phyloP scores from a whole-genome alignment of 1,284 basidiomycete species.

The Testicularia cyperi region DNA sequence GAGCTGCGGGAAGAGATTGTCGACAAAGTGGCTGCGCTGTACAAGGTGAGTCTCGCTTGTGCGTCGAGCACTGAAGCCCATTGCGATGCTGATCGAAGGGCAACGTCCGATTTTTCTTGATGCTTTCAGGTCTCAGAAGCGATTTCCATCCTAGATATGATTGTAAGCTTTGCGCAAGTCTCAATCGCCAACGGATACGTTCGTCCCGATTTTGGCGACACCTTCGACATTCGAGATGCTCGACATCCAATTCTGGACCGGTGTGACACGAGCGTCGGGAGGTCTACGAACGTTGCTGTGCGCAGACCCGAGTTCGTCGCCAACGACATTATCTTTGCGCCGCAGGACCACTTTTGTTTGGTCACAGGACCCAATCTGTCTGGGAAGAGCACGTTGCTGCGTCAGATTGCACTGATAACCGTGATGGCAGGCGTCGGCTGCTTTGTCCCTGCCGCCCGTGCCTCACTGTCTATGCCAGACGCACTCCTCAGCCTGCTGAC shows the following conservation, averaged over 20 bases:
- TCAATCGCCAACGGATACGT: slow-evolving; percentile 28
- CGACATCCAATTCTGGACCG: slow-evolving; percentile 69
- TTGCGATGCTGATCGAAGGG: too few species aligned
- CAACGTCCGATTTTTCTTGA: neutral
- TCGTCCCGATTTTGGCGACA: slow-evolving; percentile 38
- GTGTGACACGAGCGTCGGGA: slow-evolving; percentile 68
- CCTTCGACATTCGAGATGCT: slow-evolving; percentile 55
- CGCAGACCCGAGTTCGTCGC: slow-evolving; percentile 16
- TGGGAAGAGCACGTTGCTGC: slow-evolving; percentile 89
- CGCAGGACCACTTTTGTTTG: slow-evolving; percentile 10
- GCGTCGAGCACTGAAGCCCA: too few species aligned
- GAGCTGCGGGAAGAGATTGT: slow-evolving; percentile 32
- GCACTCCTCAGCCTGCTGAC: slow-evolving; percentile 80
- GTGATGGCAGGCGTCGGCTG: slow-evolving; percentile 80
- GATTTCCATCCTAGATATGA: slow-evolving; percentile 43
- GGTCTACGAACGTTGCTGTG: too few species aligned
- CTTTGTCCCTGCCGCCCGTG: slow-evolving; percentile 63
- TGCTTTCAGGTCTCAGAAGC: slow-evolving; percentile 43
- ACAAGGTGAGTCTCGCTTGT: slow-evolving; percentile 33
- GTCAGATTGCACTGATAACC: slow-evolving; percentile 78
- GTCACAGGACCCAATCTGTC: slow-evolving; percentile 64
- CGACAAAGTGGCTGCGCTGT: slow-evolving; percentile 24
- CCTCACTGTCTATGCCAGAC: slow-evolving; percentile 70
- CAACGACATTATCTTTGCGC: slow-evolving; percentile 35
- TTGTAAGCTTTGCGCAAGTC: slow-evolving; percentile 33